Conservation (phyloP, 2,329 filamentous ascomycete genomes). For the Talaromyces piceae region DNA sequence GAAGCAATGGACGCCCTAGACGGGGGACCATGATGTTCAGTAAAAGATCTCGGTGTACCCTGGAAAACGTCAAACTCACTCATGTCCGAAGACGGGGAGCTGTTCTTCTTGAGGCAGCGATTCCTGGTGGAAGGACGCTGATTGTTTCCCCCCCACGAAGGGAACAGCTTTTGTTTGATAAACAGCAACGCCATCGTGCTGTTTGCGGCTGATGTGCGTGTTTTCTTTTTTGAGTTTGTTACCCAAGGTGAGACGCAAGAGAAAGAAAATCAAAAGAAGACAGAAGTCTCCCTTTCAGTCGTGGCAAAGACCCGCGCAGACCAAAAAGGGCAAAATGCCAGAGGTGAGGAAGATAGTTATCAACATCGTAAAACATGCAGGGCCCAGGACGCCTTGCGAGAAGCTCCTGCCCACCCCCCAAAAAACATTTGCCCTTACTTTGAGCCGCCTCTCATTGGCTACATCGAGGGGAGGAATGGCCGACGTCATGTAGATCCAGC, state of each 20-base stretch:
- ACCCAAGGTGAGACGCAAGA: neutral
- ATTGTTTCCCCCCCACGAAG: conserved; percentile 10
- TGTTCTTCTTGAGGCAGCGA: conserved; percentile 5
- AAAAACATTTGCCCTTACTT: conserved; percentile 2
- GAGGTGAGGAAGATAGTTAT: too few species aligned
- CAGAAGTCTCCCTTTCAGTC: too few species aligned
- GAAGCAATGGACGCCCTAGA: conserved; percentile 27
- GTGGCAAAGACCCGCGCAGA: neutral
- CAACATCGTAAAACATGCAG: too few species aligned
- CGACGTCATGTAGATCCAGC: neutral
- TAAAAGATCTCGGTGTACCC: neutral
- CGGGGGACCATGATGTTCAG: neutral
- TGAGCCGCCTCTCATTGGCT: conserved; percentile 1
- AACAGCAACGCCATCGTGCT: conserved; percentile 32
- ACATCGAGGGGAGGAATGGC: neutral
- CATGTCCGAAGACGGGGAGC: conserved; percentile 9
- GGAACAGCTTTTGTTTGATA: conserved; percentile 31
- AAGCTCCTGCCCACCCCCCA: neutral
- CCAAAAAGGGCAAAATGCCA: neutral
- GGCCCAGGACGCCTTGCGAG: neutral
- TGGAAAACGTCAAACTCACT: conserved; percentile 7
- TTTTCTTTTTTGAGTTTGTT: neutral
- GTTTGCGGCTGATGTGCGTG: neutral
- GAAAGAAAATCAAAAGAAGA: neutral
- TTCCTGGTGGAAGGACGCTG: conserved; percentile 12